Base-by-base conservation (phyloP, 345 rosid genomes). In the Carallia brachiata region DNA sequence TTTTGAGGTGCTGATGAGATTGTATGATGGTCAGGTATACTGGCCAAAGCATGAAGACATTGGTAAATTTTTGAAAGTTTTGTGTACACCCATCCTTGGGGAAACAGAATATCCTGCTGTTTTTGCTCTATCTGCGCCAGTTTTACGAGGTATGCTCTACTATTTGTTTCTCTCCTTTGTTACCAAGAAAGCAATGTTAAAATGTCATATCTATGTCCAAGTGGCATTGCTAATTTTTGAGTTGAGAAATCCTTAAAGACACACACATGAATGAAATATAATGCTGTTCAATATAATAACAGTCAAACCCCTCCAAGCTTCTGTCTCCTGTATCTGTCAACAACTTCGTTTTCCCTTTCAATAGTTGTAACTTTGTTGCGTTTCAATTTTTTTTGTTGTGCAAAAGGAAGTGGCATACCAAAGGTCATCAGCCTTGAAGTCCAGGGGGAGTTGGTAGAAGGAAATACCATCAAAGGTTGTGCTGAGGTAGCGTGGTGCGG, bases 401-500 rank as follows among this genome's bases (percentile, higher is more conserved):
- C 34, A 27, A 6, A 78, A 94, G 98, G 98, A 69, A 90, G 73
- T 77, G 96, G 93, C 76, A 87, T 91, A 73, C 98, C 98, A 65
- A 94, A 91, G 85, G 97, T 85, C 84, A 84, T 87, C 74, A 85
- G 79, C 84, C 90, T 94, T 79, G 97, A 94, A 83, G 89, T 94
- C 59, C 75, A 60, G 3, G 98, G 98, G 36, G 96, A 90, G 72
- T 83, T 94, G 63, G 85, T 91, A 48, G 98, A 94, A 79, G 98
- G 97, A 70, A 87, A 85, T 70, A 58, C 75, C 59, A 66, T 94
- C 70, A 87, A 77, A 75, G 97, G 97, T 52, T 76, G 81, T 61
- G 93, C 92, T 72, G 82, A 84, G 78, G 88, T 94, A 75, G 97
- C 98, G 74, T 94, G 98, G 98, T 90, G 97, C 66, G 98, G 98